These are phyloP conservation scores for Backusella morwellensis DNA, from an alignment of 192 early-diverging fungal species.

Conservation along the genomic window DNA sequence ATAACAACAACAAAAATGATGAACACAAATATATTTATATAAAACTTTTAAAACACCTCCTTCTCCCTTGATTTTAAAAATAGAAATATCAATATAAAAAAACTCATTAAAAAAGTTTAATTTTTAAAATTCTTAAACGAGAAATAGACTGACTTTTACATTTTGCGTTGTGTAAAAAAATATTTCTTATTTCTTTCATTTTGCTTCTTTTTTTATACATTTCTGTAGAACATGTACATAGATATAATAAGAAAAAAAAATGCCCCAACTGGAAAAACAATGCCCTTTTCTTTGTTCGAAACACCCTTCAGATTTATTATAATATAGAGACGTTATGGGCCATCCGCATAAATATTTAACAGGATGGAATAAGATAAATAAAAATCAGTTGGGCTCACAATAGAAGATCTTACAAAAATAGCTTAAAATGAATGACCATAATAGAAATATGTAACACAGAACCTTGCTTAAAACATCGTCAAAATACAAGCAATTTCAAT, in stretches of 20 bases:
- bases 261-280: background rate
- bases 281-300: background rate
- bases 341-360: background rate
- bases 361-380: background rate
- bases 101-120: background rate
- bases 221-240: background rate
- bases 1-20: slow-evolving; percentile 1
- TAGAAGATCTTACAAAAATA: background rate
- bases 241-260: background rate
- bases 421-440: background rate
- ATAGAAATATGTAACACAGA: background rate
- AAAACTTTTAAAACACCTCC: background rate
- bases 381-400: background rate
- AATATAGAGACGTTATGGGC: background rate
- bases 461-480: background rate
- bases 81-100: background rate
- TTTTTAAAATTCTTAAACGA: background rate
- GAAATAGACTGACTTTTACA: background rate
- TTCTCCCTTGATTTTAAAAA: background rate
- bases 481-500: background rate
- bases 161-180: background rate
- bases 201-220: background rate
- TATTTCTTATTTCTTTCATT: background rate
- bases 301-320: background rate
- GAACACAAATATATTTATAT: slow-evolving; percentile 9